Conservation (phyloP, 2,329 filamentous ascomycete species). For the Colletotrichum sp. region DNA sequence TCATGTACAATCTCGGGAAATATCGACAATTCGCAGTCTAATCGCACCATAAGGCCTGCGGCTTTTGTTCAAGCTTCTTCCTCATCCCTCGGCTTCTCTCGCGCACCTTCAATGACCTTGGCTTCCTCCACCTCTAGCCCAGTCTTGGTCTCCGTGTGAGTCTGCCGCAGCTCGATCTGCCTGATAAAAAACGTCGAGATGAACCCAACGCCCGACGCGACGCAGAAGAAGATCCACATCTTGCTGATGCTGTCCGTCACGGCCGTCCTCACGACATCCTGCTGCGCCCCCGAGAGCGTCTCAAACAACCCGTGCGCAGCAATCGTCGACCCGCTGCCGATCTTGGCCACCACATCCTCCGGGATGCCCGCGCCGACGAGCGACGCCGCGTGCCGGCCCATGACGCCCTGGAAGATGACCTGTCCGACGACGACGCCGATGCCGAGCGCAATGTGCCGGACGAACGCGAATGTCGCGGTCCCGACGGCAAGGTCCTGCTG, state of each 20-base stretch:
- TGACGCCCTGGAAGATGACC: conserved; percentile 80
- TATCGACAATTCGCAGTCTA: not conserved
- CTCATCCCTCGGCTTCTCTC: not conserved
- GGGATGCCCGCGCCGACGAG: conserved; percentile 55
- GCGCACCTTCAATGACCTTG: not conserved
- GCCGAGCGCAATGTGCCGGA: conserved; percentile 71
- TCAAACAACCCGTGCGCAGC: conserved; percentile 65
- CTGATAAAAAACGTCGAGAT: conserved; percentile 53
- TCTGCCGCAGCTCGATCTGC: conserved; percentile 55
- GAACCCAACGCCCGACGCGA: conserved; percentile 51
- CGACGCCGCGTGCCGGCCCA: conserved; percentile 59
- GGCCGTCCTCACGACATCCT: conserved; percentile 43
- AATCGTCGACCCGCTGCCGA: conserved; percentile 64
- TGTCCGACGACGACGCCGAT: conserved; percentile 75
- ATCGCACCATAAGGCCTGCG: not conserved
- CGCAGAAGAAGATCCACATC: conserved; percentile 64
- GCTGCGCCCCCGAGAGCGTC: conserved; percentile 50
- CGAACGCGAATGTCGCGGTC: conserved; percentile 70
- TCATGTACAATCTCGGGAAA: not conserved
- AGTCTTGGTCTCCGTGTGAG: conserved; percentile 61
- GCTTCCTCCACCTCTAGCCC: conserved; percentile 7
- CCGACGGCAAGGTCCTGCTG: conserved; percentile 71
- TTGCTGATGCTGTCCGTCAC: conserved; percentile 56
- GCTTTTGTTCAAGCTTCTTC: not conserved
- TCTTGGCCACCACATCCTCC: conserved; percentile 48